Evolutionary conservation across 2,329 filamentous ascomycete genomes (phyloP).

Genomic region (Diaporthe sp.): DNA sequence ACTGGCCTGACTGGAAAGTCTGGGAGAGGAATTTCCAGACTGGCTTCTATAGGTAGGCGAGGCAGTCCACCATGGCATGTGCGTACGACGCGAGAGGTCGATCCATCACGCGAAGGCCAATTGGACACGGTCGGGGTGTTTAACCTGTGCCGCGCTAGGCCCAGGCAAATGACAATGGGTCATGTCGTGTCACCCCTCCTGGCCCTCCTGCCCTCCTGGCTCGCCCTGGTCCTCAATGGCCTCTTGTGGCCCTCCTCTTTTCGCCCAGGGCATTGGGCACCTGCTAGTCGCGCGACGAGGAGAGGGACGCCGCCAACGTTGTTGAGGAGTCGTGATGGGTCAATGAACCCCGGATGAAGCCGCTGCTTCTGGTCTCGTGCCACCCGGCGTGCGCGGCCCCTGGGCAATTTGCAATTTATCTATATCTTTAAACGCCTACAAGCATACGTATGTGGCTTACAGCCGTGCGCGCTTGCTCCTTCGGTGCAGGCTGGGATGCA

Average conservation of each 20-base stretch:
- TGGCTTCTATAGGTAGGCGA: background rate
- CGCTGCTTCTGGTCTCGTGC: background rate
- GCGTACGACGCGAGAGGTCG: conserved; percentile 21
- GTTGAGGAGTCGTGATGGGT: conserved; percentile 7
- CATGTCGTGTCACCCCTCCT: conserved; percentile 32
- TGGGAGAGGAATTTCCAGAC: background rate
- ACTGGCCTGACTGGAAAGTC: background rate
- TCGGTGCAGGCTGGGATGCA: background rate
- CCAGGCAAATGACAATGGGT: conserved; percentile 25
- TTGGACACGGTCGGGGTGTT: conserved; percentile 25
- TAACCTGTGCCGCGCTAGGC: conserved; percentile 38
- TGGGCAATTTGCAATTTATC: background rate
- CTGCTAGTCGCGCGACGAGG: background rate
- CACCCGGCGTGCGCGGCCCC: background rate
- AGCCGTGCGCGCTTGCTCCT: background rate
- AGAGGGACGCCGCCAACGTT: conserved; percentile 12
- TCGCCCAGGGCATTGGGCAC: background rate
- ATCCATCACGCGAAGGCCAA: conserved; percentile 37
- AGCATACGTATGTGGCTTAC: conserved; percentile 5
- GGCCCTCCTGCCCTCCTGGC: too few relatives aligned
- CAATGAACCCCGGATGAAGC: background rate
- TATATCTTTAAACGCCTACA: background rate
- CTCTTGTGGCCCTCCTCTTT: background rate
- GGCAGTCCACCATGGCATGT: conserved; percentile 13
- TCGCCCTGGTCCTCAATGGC: too few relatives aligned